These are phyloP conservation scores for Tripterygium wilfordii DNA, from an alignment of 177 flowering plant genomes.

Conservation along the genomic window DNA sequence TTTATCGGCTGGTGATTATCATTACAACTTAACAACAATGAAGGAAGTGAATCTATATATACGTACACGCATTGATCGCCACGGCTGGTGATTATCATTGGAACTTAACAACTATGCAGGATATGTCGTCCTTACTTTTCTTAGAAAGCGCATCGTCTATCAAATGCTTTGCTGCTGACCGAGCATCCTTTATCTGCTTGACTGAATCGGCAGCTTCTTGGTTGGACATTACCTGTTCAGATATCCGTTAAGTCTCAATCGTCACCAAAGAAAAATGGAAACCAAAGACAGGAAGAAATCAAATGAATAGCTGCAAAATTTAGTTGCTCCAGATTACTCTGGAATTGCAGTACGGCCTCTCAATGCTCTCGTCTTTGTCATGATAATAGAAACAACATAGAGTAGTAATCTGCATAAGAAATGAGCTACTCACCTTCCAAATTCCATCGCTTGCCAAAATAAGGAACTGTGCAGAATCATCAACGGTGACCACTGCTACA, in stretches of 20 bases:
- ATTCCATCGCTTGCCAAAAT: constrained; percentile 81
- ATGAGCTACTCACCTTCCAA: constrained; percentile 56
- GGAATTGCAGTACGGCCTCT: too few species aligned
- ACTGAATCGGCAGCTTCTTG: constrained; percentile 54
- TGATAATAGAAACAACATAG: not conserved
- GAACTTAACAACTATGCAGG: constrained; percentile 59
- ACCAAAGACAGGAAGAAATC: too few species aligned
- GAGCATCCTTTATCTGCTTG: constrained; percentile 36
- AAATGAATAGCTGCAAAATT: too few species aligned
- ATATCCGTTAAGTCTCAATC: not conserved
- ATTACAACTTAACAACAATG: too few species aligned
- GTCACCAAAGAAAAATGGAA: too few species aligned
- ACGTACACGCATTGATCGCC: too few species aligned
- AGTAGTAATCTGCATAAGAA: not conserved
- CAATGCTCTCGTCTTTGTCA: not conserved
- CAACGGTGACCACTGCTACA: constrained; percentile 40
- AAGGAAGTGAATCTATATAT: too few species aligned
- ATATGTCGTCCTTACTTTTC: constrained; percentile 62
- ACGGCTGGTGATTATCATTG: constrained; percentile 25
- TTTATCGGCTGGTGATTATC: too few species aligned
- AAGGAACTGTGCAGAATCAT: constrained; percentile 47
- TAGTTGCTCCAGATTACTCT: too few species aligned
- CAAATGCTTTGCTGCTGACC: constrained; percentile 46
- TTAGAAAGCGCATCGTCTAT: constrained; percentile 38
- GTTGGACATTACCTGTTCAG: constrained; percentile 50